Evolutionary conservation across 352 stramenopile genomes (phyloP).

Genomic region (Globisporangium nagaii): DNA sequence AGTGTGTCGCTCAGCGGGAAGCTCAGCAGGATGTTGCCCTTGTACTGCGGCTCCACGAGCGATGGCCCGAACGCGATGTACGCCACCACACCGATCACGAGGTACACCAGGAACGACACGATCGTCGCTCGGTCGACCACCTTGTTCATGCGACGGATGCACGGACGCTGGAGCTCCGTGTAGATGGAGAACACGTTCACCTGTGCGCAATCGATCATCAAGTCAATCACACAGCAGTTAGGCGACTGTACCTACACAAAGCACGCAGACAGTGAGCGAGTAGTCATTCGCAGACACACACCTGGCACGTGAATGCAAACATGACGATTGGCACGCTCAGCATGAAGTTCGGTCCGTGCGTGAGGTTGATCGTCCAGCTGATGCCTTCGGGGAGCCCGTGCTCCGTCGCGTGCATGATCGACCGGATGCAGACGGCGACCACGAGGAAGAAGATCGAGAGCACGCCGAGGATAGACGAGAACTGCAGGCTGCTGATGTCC

Average conservation of each 20-base stretch:
- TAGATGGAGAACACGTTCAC: slow-evolving; percentile 88
- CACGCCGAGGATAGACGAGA: slow-evolving; percentile 79
- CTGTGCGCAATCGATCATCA: slow-evolving; percentile 11
- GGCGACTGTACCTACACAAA: neutral
- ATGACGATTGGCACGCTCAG: slow-evolving; percentile 85
- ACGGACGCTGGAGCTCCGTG: slow-evolving; percentile 81
- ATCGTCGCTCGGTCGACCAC: slow-evolving; percentile 76
- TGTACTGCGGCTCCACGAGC: slow-evolving; percentile 61
- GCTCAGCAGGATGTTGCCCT: slow-evolving; percentile 80
- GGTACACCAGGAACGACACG: slow-evolving; percentile 68
- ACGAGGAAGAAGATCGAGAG: slow-evolving; percentile 85
- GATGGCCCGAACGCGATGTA: slow-evolving; percentile 73
- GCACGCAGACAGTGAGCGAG: neutral
- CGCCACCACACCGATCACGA: slow-evolving; percentile 71
- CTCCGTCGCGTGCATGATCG: slow-evolving; percentile 56
- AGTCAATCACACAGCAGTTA: neutral
- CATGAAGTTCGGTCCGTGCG: slow-evolving; percentile 69
- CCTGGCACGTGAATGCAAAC: slow-evolving; percentile 87
- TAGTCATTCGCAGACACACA: slow-evolving; percentile 7
- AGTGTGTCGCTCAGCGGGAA: slow-evolving; percentile 72
- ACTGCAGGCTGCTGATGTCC: slow-evolving; percentile 83
- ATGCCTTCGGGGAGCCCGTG: slow-evolving; percentile 60
- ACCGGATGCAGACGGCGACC: slow-evolving; percentile 70
- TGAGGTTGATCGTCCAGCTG: slow-evolving; percentile 71
- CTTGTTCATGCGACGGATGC: slow-evolving; percentile 87